Evolutionary conservation across 2,329 filamentous ascomycete species (phyloP).

Genomic region (Clonostachys byssicola): DNA sequence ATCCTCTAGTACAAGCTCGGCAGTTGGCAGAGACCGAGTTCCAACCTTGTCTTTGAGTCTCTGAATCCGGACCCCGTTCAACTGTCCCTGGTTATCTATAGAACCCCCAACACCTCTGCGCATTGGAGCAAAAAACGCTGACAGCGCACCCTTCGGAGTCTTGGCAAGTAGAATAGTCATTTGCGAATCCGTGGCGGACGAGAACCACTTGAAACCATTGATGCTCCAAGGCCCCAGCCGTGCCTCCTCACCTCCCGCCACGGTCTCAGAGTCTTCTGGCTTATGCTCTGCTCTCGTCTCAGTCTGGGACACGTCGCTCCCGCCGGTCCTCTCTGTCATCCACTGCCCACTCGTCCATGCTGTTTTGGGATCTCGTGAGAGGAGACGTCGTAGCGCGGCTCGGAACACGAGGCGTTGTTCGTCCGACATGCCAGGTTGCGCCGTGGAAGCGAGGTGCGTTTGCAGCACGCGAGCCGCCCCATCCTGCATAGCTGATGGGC

Average conservation of each 20-base stretch:
- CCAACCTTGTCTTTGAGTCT: constrained; percentile 71
- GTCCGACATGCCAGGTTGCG: constrained; percentile 16
- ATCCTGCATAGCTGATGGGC: constrained; percentile 65
- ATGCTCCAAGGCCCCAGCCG: constrained; percentile 38
- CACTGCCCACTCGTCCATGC: constrained; percentile 73
- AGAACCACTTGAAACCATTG: constrained; percentile 62
- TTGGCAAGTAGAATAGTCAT: constrained; percentile 62
- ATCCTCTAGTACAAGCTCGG: constrained; percentile 62
- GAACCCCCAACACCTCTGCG: constrained; percentile 22
- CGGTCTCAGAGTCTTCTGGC: not conserved
- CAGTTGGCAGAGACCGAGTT: constrained; percentile 66
- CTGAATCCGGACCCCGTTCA: constrained; percentile 66
- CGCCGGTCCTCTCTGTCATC: constrained; percentile 71
- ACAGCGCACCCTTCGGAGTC: constrained; percentile 40
- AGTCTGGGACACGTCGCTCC: constrained; percentile 64
- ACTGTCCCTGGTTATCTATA: constrained; percentile 28
- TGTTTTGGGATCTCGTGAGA: constrained; percentile 37
- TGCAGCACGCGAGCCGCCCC: constrained; percentile 51
- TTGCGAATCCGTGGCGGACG: constrained; percentile 20
- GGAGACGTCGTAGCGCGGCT: constrained; percentile 48
- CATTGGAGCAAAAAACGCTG: constrained; percentile 63
- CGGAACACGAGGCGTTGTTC: constrained; percentile 38
- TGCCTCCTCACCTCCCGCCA: not conserved
- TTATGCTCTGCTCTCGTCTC: constrained; percentile 51
- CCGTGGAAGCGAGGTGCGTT: constrained; percentile 28